phyloP scores from a whole-genome alignment of 164 flowering plant genomes.

The Vitis labrusca region DNA sequence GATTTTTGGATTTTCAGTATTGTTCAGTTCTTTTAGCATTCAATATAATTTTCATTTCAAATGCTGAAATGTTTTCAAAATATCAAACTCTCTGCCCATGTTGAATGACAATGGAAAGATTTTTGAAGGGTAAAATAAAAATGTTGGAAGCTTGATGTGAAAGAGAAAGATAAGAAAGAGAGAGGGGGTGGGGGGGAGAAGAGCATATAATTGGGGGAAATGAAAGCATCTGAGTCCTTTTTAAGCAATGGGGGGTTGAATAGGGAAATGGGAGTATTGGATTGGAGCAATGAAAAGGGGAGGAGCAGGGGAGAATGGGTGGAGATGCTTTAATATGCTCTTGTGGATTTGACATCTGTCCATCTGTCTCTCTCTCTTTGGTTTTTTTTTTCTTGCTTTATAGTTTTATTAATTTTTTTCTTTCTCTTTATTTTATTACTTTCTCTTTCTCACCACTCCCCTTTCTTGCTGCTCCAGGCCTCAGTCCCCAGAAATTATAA shows the following conservation, averaged over 20 bases:
- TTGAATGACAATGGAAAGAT: no score
- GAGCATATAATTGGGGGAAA: no score
- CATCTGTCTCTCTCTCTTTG: slow-evolving; percentile 10
- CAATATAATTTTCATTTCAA: no score
- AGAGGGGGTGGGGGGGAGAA: not conserved
- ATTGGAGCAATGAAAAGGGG: slow-evolving; percentile 4
- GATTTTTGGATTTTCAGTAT: no score
- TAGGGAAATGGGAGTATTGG: not conserved
- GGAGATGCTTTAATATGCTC: slow-evolving; percentile 36
- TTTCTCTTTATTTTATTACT: not conserved
- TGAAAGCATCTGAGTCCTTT: not conserved
- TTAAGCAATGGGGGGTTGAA: not conserved
- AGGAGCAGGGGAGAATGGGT: slow-evolving; percentile 18
- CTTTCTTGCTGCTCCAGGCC: slow-evolving; percentile 3
- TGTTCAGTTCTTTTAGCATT: no score
- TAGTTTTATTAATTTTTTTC: not conserved
- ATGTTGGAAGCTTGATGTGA: not conserved
- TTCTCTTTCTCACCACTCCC: slow-evolving; percentile 5
- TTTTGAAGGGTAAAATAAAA: not conserved
- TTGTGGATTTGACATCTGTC: slow-evolving; percentile 30
- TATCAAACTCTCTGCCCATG: no score
- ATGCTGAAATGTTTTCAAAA: no score
- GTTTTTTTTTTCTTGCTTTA: not conserved
- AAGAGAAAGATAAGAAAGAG: not conserved
- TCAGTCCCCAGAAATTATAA: not conserved